A percentile compares a stretch with the other conserved stretches of the same genome.
These are phyloP conservation scores for Termitomyces sp. DNA, from an alignment of 1,284 basidiomycete genomes.

Conservation along the genomic window DNA sequence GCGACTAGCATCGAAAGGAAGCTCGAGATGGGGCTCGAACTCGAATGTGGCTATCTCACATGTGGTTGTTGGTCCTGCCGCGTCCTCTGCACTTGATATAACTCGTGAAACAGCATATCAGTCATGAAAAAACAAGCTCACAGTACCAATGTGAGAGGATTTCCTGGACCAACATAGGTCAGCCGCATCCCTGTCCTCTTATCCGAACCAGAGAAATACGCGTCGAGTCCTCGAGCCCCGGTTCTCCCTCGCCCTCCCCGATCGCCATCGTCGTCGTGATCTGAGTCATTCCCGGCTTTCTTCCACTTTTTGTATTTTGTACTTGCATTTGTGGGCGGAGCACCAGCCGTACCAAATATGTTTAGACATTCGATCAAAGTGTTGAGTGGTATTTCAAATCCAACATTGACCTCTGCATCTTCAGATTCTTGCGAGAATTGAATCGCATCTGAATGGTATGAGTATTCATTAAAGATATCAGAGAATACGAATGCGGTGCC, in stretches of 20 bases:
- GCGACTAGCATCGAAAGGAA: slow-evolving; percentile 69
- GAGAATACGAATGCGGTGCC: slow-evolving; percentile 84
- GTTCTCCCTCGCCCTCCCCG: slow-evolving; percentile 25
- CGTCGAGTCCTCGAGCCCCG: slow-evolving; percentile 36
- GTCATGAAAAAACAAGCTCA: slow-evolving; percentile 35
- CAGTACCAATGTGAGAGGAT: slow-evolving; percentile 79
- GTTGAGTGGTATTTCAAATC: slow-evolving; percentile 80
- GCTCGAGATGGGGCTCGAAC: slow-evolving; percentile 75
- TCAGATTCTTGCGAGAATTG: slow-evolving; percentile 20
- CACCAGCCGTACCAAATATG: slow-evolving; percentile 80
- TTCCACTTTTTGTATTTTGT: slow-evolving; percentile 44
- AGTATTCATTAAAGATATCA: slow-evolving; percentile 75
- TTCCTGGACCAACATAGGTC: slow-evolving; percentile 74
- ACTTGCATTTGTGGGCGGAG: slow-evolving; percentile 23
- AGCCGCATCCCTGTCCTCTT: slow-evolving; percentile 82
- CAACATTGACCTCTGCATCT: slow-evolving; percentile 35
- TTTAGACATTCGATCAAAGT: slow-evolving; percentile 86
- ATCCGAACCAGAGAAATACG: slow-evolving; percentile 48
- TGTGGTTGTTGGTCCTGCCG: slow-evolving; percentile 78
- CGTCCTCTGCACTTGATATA: slow-evolving; percentile 70
- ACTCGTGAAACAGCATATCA: slow-evolving; percentile 8
- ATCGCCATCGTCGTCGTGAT: slow-evolving; percentile 33
- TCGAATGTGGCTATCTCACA: slow-evolving; percentile 88
- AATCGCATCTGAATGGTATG: slow-evolving; percentile 43
- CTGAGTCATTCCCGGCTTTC: slow-evolving; percentile 44